Evolutionary conservation across 768 basidiomycete genomes (phyloP).

Genomic region (Pulveroboletus sp.): DNA sequence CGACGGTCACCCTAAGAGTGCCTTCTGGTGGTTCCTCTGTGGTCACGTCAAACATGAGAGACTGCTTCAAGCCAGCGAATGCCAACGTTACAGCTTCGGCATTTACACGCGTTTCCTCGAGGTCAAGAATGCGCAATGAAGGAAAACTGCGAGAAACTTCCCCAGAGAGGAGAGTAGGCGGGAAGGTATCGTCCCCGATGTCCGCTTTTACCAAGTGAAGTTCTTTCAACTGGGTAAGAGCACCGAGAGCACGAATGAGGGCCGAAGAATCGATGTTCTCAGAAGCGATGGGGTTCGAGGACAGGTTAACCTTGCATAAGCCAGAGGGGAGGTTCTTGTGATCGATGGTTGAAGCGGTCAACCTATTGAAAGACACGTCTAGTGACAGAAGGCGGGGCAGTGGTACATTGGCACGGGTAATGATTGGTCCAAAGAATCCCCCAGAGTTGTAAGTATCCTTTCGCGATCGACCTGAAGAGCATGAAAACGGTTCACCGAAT

Average conservation of each 20-base stretch:
- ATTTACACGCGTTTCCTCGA: constrained; percentile 62
- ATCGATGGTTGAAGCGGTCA: constrained; percentile 55
- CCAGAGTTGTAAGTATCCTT: constrained; percentile 35
- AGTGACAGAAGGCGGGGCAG: constrained; percentile 63
- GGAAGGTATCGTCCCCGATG: constrained; percentile 59
- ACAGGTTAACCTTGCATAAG: constrained; percentile 58
- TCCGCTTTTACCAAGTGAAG: constrained; percentile 52
- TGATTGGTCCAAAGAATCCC: constrained; percentile 60
- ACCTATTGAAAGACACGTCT: constrained; percentile 64
- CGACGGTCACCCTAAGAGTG: constrained; percentile 54
- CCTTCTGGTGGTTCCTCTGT: constrained; percentile 52
- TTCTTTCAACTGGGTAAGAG: constrained; percentile 52
- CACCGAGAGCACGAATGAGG: constrained; percentile 45
- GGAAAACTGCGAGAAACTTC: constrained; percentile 40
- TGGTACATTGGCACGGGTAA: constrained; percentile 59
- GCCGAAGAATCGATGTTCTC: constrained; percentile 22
- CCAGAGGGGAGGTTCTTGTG: constrained; percentile 45
- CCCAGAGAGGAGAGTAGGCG: constrained; percentile 23
- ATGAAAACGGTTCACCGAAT: constrained; percentile 55
- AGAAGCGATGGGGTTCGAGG: constrained; percentile 60
- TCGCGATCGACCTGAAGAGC: constrained; percentile 17
- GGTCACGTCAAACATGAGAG: constrained; percentile 52
- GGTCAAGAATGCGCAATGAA: constrained; percentile 52
- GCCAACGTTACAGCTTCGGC: constrained; percentile 42
- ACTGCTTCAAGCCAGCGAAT: constrained; percentile 46